Base-by-base conservation (phyloP, 345 rosid genomes). In the Pugionium cornutum region DNA sequence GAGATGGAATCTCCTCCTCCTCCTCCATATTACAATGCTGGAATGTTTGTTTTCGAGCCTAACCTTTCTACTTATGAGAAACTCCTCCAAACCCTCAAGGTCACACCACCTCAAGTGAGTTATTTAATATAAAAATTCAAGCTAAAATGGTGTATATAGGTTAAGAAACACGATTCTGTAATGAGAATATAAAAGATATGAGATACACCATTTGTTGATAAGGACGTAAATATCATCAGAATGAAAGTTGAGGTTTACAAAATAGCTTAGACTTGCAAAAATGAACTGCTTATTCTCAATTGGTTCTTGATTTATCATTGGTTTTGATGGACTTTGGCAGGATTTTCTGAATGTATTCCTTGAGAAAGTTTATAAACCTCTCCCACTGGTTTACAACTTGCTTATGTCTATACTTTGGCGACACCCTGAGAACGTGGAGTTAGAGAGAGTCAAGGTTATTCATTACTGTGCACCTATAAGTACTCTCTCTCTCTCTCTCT, bases 401-500 rank as follows among this genome's bases (percentile, higher is more conserved):
- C 77, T 84, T 32, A 46, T 87, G 54, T 91, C 95, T 45, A 66
- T 89, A 84, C 62, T 91, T 26, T 91, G 96, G 90, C 95, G 87
- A 47, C 98, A 89, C 40, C 96, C 88, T 4, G 89, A 82, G 62
- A 85, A 82, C 1, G 83, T 89, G 9, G 77, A 85, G 73, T 68
- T 89, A 2, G 81, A 84, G 34, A 64, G 72, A 51, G 82, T 83
- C 28, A 84, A 85, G 60, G 95, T 83, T 42, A 86, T 75, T 51
- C 97, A 91, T 46, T 86, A 86, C 37, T 86, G 92, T 71, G 88
- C 87, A 5, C 91, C 83, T 9, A 91, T 91, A 64, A 86, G 88
- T 67, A 43, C n/a, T n/a, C n/a, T n/a, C n/a, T n/a, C n/a, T n/a
- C 39, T 7, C 34, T 8, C 26, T 9, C 63, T 34, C 58, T 34